These are phyloP conservation scores for Xylogone sp. DNA, from an alignment of 2,329 filamentous ascomycete species.

Conservation along the genomic window DNA sequence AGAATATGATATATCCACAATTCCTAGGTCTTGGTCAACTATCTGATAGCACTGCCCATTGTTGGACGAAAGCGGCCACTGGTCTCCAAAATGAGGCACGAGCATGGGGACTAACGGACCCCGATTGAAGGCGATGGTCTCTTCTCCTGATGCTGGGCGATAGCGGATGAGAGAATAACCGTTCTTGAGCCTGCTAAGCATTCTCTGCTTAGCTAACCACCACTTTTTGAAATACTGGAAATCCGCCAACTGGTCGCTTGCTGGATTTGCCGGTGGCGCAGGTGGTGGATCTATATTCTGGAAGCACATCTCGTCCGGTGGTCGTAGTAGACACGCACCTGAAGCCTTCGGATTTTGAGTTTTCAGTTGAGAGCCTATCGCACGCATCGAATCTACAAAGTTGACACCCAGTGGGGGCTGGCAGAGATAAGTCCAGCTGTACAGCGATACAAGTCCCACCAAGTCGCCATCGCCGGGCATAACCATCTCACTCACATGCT, in stretches of 20 bases:
- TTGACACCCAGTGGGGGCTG: constrained; percentile 31
- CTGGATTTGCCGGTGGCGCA: constrained; percentile 4
- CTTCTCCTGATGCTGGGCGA: constrained; percentile 36
- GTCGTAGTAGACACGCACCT: constrained; percentile 3
- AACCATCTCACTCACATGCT: constrained; percentile 24
- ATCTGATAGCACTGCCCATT: constrained; percentile 34
- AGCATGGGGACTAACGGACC: constrained; percentile 34
- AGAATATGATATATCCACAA: constrained; percentile 42
- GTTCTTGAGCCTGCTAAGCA: constrained; percentile 29
- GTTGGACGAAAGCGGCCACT: constrained; percentile 24
- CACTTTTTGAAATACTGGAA: no score
- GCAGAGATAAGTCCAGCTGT: constrained; percentile 38
- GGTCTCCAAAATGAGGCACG: background rate
- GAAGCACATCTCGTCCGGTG: background rate
- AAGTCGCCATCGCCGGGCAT: constrained; percentile 21
- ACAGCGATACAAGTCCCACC: constrained; percentile 29
- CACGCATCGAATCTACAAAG: constrained; percentile 28
- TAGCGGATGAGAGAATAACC: constrained; percentile 37
- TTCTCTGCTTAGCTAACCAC: no score
- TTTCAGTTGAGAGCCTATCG: constrained; percentile 16
- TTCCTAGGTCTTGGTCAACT: constrained; percentile 31
- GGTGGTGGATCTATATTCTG: background rate
- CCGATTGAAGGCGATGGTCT: constrained; percentile 32
- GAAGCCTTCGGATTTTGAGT: no score
- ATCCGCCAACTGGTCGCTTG: no score